Evolutionary conservation across 2,329 filamentous ascomycete genomes (phyloP).

Genomic region (Didymella exigua): DNA sequence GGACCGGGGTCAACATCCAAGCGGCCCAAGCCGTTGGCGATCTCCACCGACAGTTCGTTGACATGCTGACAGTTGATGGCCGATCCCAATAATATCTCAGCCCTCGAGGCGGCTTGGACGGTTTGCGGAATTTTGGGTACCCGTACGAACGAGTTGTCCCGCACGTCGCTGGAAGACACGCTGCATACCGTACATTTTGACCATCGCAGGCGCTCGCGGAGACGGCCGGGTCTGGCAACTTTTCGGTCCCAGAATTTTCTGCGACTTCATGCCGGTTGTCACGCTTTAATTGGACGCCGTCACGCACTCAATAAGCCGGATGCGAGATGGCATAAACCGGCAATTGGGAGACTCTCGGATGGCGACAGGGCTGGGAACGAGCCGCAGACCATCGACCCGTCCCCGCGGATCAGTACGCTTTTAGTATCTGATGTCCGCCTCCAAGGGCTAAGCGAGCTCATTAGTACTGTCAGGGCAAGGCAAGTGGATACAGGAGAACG

Average conservation of each 20-base stretch:
- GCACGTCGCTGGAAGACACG: not conserved
- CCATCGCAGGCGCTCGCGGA: constrained; percentile 9
- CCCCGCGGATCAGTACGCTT: not conserved
- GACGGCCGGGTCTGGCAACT: not conserved
- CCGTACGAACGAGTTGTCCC: not conserved
- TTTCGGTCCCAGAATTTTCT: constrained; percentile 8
- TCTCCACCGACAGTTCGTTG: constrained; percentile 5
- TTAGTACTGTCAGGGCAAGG: not conserved
- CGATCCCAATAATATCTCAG: constrained; percentile 13
- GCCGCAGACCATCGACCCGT: constrained; percentile 10
- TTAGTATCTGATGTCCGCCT: not conserved
- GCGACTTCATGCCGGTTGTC: not conserved
- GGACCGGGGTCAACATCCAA: constrained; percentile 1
- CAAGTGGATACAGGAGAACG: not conserved
- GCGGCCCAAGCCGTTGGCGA: constrained; percentile 7
- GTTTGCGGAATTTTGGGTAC: not conserved
- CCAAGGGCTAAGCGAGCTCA: not conserved
- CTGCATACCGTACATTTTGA: not conserved
- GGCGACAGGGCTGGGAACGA: constrained; percentile 16
- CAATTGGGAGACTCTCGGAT: constrained; percentile 10
- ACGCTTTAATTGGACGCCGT: not conserved
- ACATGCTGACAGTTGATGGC: not conserved
- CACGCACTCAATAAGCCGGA: not conserved
- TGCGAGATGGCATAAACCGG: constrained; percentile 8
- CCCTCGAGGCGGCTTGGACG: not conserved